Percentiles rank a stretch among this genome's conserved stretches.
Evolutionary conservation across 176 grass and related monocot genomes (phyloP).

Genomic region (Carex littledalei): DNA sequence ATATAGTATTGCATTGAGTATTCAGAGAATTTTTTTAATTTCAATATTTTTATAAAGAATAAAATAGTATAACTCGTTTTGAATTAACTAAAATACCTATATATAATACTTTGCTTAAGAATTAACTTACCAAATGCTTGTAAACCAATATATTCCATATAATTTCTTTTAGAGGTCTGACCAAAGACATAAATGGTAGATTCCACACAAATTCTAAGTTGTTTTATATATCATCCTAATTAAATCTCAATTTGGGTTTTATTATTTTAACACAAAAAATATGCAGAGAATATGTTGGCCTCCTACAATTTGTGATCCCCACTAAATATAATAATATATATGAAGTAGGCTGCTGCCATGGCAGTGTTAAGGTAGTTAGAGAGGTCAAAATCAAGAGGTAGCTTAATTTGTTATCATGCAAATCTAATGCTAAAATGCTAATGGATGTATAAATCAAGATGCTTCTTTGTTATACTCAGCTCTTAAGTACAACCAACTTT

Average conservation of each 20-base stretch:
- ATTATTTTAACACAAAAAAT: too few species aligned
- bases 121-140: too few species aligned
- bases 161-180: too few species aligned
- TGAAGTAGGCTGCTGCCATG: not conserved
- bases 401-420: conserved; percentile 29
- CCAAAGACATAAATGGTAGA: too few species aligned
- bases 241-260: too few species aligned
- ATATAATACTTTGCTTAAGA: too few species aligned
- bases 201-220: too few species aligned
- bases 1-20: not conserved
- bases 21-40: not conserved
- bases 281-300: too few species aligned
- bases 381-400: conserved; percentile 27
- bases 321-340: not conserved
- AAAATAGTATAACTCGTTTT: not conserved
- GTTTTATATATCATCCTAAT: too few species aligned
- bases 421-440: not conserved
- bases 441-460: conserved; percentile 4
- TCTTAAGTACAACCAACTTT: conserved; percentile 7
- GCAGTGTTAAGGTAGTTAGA: conserved; percentile 20
- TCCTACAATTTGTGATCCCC: too few species aligned
- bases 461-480: not conserved
- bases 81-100: too few species aligned
- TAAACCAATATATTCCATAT: too few species aligned
- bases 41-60: not conserved